These are phyloP conservation scores for Panaeolus papilionaceus DNA, from an alignment of 768 basidiomycete species.

Conservation along the genomic window DNA sequence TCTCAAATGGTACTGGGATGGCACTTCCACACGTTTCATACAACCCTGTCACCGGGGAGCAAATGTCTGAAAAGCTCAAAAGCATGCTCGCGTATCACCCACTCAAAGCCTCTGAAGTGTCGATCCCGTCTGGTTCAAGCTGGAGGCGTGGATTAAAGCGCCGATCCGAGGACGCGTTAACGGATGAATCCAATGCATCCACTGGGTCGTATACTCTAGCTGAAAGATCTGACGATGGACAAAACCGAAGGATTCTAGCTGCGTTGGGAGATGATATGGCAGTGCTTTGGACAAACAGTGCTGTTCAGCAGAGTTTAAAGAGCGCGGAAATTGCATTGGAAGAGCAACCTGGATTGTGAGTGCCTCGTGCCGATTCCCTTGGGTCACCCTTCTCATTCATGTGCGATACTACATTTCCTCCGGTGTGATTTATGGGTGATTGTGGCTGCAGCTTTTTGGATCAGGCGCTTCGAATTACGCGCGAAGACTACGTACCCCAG, in stretches of 20 bases:
- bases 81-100: conserved; percentile 37
- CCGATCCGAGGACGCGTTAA: conserved; percentile 28
- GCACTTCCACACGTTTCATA: not conserved
- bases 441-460: conserved; percentile 57
- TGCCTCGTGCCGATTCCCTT: conserved; percentile 25
- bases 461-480: conserved; percentile 56
- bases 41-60: not conserved
- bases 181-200: conserved; percentile 17
- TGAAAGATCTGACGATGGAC: conserved; percentile 41
- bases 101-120: conserved; percentile 50
- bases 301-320: conserved; percentile 49
- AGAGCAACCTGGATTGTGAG: conserved; percentile 70
- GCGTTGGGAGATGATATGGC: conserved; percentile 62
- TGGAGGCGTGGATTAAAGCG: conserved; percentile 55
- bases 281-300: conserved; percentile 55
- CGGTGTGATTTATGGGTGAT: not conserved
- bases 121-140: conserved; percentile 51
- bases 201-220: conserved; percentile 15
- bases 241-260: conserved; percentile 52
- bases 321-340: conserved; percentile 53
- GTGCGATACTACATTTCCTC: not conserved
- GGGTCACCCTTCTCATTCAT: not conserved
- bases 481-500: conserved; percentile 56
- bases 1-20: conserved; percentile 39
- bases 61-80: conserved; percentile 19